phyloP scores from a whole-genome alignment of 1,139 yeast species.

The Yamadazyma blattariae region DNA sequence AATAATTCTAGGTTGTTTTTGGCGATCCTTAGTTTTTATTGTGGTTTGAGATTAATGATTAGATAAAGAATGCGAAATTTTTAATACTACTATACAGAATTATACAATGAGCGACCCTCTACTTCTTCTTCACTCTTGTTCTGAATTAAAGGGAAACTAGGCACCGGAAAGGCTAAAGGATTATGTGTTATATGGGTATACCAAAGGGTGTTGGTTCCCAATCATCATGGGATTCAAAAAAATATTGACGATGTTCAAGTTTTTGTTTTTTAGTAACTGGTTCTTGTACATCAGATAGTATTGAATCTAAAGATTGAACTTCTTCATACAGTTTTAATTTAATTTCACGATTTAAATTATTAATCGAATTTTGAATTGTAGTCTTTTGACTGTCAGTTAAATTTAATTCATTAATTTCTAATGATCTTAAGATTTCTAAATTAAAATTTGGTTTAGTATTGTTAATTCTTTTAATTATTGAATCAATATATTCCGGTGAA shows the following conservation, averaged over 20 bases:
- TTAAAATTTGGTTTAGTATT: not conserved
- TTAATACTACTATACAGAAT: too few relatives aligned
- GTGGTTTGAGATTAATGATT: slow-evolving; percentile 2
- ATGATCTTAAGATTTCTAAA: not conserved
- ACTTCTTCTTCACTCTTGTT: too few relatives aligned
- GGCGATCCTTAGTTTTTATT: not conserved
- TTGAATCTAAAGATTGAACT: slow-evolving; percentile 7
- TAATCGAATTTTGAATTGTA: too few relatives aligned
- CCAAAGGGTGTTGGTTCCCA: slow-evolving; percentile 43
- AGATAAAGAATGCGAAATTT: slow-evolving; percentile 2
- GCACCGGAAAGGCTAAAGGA: too few relatives aligned
- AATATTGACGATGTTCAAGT: slow-evolving; percentile 10
- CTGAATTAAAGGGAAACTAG: too few relatives aligned
- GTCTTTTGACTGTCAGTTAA: too few relatives aligned
- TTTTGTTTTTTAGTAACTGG: slow-evolving; percentile 11
- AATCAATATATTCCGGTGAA: not conserved
- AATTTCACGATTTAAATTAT: too few relatives aligned
- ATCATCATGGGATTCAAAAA: slow-evolving; percentile 25
- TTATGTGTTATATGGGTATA: slow-evolving; percentile 7
- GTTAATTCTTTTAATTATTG: not conserved
- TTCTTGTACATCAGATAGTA: slow-evolving; percentile 6
- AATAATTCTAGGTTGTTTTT: too few relatives aligned
- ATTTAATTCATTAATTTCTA: too few relatives aligned
- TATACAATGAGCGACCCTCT: too few relatives aligned
- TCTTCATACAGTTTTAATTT: slow-evolving; percentile 3